Evolutionary conservation across 2,329 filamentous ascomycete genomes (phyloP), one percentile per base, ranked within the genome.

Genomic region (Penicillium hesseltinei): DNA sequence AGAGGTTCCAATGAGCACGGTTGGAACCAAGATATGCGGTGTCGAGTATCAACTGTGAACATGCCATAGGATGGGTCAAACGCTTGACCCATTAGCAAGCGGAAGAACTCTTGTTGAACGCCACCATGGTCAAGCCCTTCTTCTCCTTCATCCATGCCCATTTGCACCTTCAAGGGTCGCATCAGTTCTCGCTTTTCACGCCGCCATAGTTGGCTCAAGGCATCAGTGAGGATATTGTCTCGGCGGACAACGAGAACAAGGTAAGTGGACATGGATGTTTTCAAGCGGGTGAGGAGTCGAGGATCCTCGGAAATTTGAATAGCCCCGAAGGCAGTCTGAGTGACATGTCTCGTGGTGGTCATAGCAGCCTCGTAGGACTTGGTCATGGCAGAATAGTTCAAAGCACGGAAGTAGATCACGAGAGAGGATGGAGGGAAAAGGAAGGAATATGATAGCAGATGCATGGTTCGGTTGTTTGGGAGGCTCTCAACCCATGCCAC

Each of bases 71-170:
- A 82, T 5, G 91, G 88, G 65, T 91, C 82, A 45, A 97, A 82
- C 4, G 89, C 90, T 68, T 96, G 88, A 0, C 85, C 85, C 65
- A 97, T 87, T 19, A 90, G 86, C 29, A 97, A 77, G 17, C 91
- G 86, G 77, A 99, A 97, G 71, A 96, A 97, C 62, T 99, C 94
- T 71, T 96, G 92, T 66, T 97, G 93, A 1, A 99, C 92, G 61
- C 94, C 94, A 43, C 94, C 94, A 48, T 93, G 91, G 72, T 99
- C 94, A 35, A 95, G 85, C 0, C 94, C 94, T 71, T 95, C 88
- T 73, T 97, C 94, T 31, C 91, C 91, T 52, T 82, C 81, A 35
- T 91, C 87, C 69, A 91, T 88, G 4, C 92, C 92, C 56, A 97
- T 84, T 50, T 91, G 88, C 9, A 99, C 88, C 68, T 96, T 96